Conservation (phyloP, 2,329 filamentous ascomycete species). For the Beauveria brongniartii region DNA sequence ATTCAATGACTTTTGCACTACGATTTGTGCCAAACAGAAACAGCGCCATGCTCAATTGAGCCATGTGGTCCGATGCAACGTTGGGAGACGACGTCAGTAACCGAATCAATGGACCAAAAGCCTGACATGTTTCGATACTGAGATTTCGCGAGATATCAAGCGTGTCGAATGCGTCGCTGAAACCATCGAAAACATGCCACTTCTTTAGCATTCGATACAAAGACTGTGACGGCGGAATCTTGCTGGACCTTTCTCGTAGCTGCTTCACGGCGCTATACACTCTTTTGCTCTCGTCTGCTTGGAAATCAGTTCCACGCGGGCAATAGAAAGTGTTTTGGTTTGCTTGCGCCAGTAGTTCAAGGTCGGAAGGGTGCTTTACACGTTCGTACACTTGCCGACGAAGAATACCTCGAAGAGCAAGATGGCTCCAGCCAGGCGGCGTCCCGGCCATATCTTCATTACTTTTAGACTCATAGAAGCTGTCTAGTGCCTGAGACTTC, state of each 20-base stretch:
- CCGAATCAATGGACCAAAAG: neutral
- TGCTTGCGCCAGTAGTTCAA: neutral
- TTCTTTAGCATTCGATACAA: neutral
- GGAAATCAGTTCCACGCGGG: neutral
- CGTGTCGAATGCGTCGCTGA: neutral
- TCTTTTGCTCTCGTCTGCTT: neutral
- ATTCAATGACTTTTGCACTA: neutral
- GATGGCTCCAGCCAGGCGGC: neutral
- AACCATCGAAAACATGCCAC: neutral
- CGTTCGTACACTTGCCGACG: constrained; percentile 21
- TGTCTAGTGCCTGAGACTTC: constrained; percentile 23
- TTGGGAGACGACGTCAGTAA: neutral
- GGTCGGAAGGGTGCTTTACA: constrained; percentile 5
- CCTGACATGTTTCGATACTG: neutral
- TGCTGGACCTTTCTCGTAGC: neutral
- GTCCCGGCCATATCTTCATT: neutral
- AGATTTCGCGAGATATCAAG: neutral
- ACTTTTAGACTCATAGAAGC: constrained; percentile 12
- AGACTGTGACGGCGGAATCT: neutral
- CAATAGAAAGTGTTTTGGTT: neutral
- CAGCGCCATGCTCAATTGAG: neutral
- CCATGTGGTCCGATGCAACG: neutral
- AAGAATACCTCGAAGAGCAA: constrained; percentile 11
- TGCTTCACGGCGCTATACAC: neutral
- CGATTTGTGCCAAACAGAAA: neutral